phyloP scores from a whole-genome alignment of 805 yeast genomes.

The Starmerella roubikii region DNA sequence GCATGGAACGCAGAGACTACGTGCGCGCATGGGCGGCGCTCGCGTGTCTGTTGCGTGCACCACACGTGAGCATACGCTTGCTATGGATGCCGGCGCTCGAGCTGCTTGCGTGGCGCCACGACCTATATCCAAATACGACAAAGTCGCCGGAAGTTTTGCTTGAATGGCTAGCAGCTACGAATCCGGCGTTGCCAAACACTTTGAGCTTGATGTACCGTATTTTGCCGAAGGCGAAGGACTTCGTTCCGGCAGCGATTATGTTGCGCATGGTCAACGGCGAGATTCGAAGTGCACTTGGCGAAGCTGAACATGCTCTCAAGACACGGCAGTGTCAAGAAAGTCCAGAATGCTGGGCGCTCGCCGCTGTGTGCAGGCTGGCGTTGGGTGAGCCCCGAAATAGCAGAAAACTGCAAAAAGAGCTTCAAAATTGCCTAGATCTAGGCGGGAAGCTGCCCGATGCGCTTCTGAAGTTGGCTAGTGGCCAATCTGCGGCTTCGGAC shows the following conservation, averaged over 20 bases:
- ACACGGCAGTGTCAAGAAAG: conserved; percentile 3
- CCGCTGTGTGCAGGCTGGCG: conserved; percentile 9
- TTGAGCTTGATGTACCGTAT: neutral
- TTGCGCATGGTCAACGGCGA: conserved; percentile 2
- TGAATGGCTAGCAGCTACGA: conserved; percentile 16
- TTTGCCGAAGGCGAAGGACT: conserved; percentile 4
- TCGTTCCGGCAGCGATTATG: conserved; percentile 9
- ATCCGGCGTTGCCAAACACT: conserved; percentile 4
- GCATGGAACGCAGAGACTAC: conserved; percentile 13
- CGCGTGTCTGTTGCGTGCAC: conserved; percentile 7
- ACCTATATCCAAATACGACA: neutral
- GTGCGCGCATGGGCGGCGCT: conserved; percentile 12
- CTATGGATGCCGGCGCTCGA: conserved; percentile 17
- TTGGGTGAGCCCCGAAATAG: neutral
- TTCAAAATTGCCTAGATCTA: conserved; percentile 9
- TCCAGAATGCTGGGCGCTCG: conserved; percentile 14
- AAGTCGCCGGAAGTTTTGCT: conserved; percentile 7
- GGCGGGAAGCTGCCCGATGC: conserved; percentile 15
- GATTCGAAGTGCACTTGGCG: conserved; percentile 5
- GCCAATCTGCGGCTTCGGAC: no score
- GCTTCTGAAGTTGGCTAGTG: neutral
- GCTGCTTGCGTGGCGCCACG: conserved; percentile 11
- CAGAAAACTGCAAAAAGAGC: neutral
- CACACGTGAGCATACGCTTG: conserved; percentile 5
- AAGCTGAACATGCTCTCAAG: conserved; percentile 9